Conservation (phyloP, 371 early-diverging fungal species). For the Mucor sp. region DNA sequence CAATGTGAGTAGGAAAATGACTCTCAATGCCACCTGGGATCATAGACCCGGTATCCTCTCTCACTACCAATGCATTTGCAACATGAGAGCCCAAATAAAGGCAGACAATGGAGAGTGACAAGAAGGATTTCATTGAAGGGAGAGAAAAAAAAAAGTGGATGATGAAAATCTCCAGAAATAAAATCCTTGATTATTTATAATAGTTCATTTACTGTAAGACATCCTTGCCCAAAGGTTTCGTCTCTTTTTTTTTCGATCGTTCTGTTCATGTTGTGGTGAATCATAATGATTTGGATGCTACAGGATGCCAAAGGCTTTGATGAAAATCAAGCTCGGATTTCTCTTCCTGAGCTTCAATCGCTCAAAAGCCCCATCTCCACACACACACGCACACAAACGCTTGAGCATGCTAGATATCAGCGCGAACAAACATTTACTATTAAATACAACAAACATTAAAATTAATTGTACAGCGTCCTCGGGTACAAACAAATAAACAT, state of each 20-base stretch:
- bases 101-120: constrained; percentile 10
- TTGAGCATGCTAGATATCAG: background rate
- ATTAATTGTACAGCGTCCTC: background rate
- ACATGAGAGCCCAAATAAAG: constrained; percentile 1
- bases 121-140: constrained; percentile 1
- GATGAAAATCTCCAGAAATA: background rate
- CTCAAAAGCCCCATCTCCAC: background rate
- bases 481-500: background rate
- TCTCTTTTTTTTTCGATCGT: background rate
- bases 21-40: background rate
- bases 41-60: background rate
- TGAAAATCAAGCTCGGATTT: background rate
- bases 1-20: constrained; percentile 19
- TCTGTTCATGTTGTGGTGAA: background rate
- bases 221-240: background rate
- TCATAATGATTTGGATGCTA: background rate
- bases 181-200: background rate
- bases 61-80: background rate
- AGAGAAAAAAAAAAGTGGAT: background rate
- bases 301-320: background rate
- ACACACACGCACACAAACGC: no score
- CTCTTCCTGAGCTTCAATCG: background rate
- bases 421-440: constrained; percentile 1
- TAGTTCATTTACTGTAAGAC: background rate
- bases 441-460: background rate